A percentile compares a stretch with the other conserved stretches of the same genome.
Conservation (phyloP, 768 basidiomycete genomes). For the Tulasnella calospora region DNA sequence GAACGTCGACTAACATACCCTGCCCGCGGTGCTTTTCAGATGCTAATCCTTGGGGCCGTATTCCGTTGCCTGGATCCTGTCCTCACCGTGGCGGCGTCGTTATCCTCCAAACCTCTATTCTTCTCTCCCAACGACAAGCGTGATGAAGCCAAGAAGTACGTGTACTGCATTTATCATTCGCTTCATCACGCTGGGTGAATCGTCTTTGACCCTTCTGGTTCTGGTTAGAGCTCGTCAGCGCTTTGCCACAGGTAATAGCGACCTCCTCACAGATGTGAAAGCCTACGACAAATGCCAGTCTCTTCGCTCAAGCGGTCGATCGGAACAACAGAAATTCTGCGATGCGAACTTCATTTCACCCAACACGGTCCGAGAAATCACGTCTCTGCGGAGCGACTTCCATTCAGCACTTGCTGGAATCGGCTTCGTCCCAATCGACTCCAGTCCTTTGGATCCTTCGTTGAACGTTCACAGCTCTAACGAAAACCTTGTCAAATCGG, state of each 20-base stretch:
- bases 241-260: constrained; percentile 70
- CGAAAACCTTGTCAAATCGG: constrained; percentile 72
- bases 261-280: constrained; percentile 74
- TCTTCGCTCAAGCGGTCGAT: constrained; percentile 49
- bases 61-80: constrained; percentile 80
- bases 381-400: constrained; percentile 72
- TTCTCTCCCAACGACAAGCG: constrained; percentile 74
- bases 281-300: constrained; percentile 64
- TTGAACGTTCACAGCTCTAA: constrained; percentile 65
- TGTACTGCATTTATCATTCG: no score
- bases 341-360: constrained; percentile 79
- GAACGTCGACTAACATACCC: constrained; percentile 4
- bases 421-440: constrained; percentile 57
- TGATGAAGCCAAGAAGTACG: constrained; percentile 70
- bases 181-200: no score
- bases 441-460: constrained; percentile 44
- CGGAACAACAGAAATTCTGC: constrained; percentile 58
- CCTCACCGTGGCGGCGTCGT: constrained; percentile 71
- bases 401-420: constrained; percentile 60
- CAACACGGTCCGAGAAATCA: constrained; percentile 70
- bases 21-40: constrained; percentile 42
- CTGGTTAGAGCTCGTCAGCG: constrained; percentile 58
- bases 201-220: background rate
- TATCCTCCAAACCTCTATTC: constrained; percentile 88
- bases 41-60: constrained; percentile 79